phyloP scores from a whole-genome alignment of 2,329 filamentous ascomycete species.

The Fusarium sp. region DNA sequence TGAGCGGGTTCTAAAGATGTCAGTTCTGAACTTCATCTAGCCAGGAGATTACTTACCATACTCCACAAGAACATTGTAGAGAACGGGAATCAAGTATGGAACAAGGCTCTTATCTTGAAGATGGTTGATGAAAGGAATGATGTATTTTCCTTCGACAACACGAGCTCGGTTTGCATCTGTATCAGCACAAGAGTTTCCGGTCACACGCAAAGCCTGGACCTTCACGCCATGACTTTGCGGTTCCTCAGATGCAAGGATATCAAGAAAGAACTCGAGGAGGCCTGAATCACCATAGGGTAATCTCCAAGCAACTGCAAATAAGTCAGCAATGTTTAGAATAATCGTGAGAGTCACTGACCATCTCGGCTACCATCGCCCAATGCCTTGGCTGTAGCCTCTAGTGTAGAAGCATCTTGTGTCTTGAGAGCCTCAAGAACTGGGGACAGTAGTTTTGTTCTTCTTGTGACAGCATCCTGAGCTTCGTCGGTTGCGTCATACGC shows the following conservation, averaged over 20 bases:
- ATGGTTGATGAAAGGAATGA: conserved; percentile 61
- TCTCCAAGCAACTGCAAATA: conserved; percentile 64
- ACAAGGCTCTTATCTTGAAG: conserved; percentile 62
- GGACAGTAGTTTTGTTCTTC: conserved; percentile 50
- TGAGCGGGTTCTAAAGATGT: conserved; percentile 65
- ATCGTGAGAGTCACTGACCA: conserved; percentile 53
- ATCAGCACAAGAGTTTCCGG: conserved; percentile 73
- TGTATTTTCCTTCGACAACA: conserved; percentile 61
- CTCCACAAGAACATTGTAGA: conserved; percentile 73
- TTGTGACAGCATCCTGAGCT: conserved; percentile 34
- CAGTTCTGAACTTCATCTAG: not conserved
- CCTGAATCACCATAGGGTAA: conserved; percentile 68
- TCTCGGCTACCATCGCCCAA: conserved; percentile 67
- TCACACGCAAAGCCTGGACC: conserved; percentile 66
- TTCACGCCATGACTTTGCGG: conserved; percentile 58
- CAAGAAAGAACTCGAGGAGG: conserved; percentile 67
- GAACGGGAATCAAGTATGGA: conserved; percentile 66
- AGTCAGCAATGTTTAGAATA: not conserved
- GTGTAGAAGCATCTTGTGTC: conserved; percentile 50
- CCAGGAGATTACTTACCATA: conserved; percentile 59
- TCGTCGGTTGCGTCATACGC: conserved; percentile 47
- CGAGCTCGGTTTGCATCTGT: conserved; percentile 70
- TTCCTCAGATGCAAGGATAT: conserved; percentile 54
- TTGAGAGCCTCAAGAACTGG: conserved; percentile 55
- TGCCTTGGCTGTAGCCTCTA: conserved; percentile 63